Percentiles rank a stretch among this genome's conserved stretches.
Evolutionary conservation across 1,284 basidiomycete species (phyloP).

Genomic region (Stygiomarasmius scandens): DNA sequence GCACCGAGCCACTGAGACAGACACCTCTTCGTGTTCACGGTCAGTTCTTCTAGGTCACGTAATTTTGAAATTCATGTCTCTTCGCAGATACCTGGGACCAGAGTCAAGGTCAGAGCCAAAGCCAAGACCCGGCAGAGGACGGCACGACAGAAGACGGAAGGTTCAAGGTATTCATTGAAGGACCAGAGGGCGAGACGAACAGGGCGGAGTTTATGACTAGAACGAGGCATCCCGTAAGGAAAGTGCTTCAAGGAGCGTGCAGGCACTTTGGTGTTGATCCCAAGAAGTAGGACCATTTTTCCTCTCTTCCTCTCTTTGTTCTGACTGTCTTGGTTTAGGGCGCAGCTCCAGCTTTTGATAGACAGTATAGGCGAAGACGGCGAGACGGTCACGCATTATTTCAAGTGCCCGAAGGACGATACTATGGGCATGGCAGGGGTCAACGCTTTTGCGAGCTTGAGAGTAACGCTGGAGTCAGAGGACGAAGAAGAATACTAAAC

Average conservation of each 20-base stretch:
- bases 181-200: background rate
- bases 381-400: slow-evolving; percentile 1
- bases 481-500: background rate
- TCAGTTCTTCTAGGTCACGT: too few species aligned
- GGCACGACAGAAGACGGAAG: background rate
- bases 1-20: background rate
- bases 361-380: slow-evolving; percentile 1
- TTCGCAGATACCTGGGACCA: too few species aligned
- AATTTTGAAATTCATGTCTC: too few species aligned
- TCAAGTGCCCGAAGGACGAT: slow-evolving; percentile 1
- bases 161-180: slow-evolving; percentile 8
- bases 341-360: background rate
- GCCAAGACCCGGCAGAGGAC: background rate
- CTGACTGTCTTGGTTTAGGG: background rate
- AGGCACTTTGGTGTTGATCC: slow-evolving; percentile 7
- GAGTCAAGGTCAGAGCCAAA: slow-evolving; percentile 1
- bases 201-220: slow-evolving; percentile 12
- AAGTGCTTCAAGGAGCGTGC: slow-evolving; percentile 10
- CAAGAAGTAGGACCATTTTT: background rate
- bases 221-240: slow-evolving; percentile 4
- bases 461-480: background rate
- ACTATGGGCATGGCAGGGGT: slow-evolving; percentile 10
- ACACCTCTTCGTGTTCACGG: too few species aligned
- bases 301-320: background rate
- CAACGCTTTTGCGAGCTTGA: background rate